These are phyloP conservation scores for Poteriospumella lacustris DNA, from an alignment of 108 stramenopile genomes.

Conservation along the genomic window DNA sequence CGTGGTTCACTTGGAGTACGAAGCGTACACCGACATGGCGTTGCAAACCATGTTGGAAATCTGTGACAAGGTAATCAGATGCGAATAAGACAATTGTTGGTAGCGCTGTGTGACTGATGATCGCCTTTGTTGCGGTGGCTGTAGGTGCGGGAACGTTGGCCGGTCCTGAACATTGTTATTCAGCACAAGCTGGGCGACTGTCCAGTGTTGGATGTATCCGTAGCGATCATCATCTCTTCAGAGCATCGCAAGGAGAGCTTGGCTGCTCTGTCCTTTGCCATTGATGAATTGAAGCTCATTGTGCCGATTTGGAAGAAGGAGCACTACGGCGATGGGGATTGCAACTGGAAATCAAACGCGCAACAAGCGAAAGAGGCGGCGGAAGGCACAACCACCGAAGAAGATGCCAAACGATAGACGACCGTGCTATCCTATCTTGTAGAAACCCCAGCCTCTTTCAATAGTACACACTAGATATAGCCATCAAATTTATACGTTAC, in stretches of 20 bases:
- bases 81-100: not conserved
- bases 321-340: slow-evolving; percentile 60
- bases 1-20: slow-evolving; percentile 77
- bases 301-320: slow-evolving; percentile 98
- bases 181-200: slow-evolving; percentile 86
- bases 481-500: no score
- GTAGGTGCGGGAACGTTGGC: slow-evolving; percentile 55
- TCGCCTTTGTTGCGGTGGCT: not conserved
- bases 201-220: slow-evolving; percentile 78
- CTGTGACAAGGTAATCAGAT: slow-evolving; percentile 66
- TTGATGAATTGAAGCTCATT: slow-evolving; percentile 87
- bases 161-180: slow-evolving; percentile 68
- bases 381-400: no score
- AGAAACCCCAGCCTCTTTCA: no score
- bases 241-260: slow-evolving; percentile 83
- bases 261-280: slow-evolving; percentile 74
- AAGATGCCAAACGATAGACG: no score
- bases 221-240: slow-evolving; percentile 80
- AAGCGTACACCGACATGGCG: slow-evolving; percentile 95
- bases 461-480: no score
- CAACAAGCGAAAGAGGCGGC: no score
- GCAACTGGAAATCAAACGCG: no score
- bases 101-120: not conserved
- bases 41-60: slow-evolving; percentile 69
- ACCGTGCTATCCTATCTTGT: no score